Evolutionary conservation across 2,329 filamentous ascomycete genomes (phyloP), one percentile per base, ranked within the genome.

Genomic region (Aspergillus sp.): DNA sequence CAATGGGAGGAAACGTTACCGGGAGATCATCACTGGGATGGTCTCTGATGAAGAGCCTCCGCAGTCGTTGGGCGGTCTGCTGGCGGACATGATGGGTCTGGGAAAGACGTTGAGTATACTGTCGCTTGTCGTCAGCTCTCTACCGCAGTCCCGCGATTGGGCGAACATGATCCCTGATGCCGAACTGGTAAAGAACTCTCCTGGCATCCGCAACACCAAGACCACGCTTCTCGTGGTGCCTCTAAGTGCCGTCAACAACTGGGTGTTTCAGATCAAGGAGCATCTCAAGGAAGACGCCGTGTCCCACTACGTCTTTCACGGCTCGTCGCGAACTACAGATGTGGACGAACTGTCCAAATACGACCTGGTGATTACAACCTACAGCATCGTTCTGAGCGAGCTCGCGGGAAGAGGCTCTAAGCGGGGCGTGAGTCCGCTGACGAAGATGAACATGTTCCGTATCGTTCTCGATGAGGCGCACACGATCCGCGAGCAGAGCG

Each of bases 401-500:
- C 81, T 90, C 14, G 83, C 81, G 42, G 78, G 82, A 20, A 83
- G 87, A 23, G 81, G 78, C 51, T 84, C 84, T 53, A 88, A 85
- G 63, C 75, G 77, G 13, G 84, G 67, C 3, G 64, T 69, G 21
- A 79, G 75, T 58, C 88, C 91, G 0, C 74, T 97, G 34, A 84
- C 87, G 49, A 85, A 88, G 61, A 84, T 96, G 54, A 89, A 91
- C 55, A 96, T 92, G 89, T 97, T 96, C 69, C 88, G 93, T 17
- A 88, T 97, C 49, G 91, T 97, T 1, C 81, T 97, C 1, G 93
- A 97, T 58, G 93, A 99, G 72, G 94, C 92, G 0, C 94, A 99
- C 69, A 89, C 89, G 71, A 97, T 99, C 59, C 89, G 94, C 21
- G 93, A 95, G 62, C 87, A 89, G 57, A 83, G 80, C 3, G 93